These are phyloP conservation scores for Coffea humblotiana DNA, from an alignment of 305 asterid genomes.

Conservation along the genomic window DNA sequence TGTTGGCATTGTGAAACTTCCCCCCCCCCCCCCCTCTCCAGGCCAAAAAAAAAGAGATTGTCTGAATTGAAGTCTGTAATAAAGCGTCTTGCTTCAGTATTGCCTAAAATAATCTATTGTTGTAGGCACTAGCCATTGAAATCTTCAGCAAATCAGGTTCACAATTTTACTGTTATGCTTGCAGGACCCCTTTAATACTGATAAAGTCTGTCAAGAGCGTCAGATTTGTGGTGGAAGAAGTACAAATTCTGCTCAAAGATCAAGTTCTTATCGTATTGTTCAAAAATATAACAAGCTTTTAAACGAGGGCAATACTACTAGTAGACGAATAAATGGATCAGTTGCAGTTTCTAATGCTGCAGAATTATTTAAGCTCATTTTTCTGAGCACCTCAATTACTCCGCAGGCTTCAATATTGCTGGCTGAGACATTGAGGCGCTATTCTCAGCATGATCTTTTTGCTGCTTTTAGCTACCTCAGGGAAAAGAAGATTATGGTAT, in stretches of 20 bases:
- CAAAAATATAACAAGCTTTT: conserved; percentile 53
- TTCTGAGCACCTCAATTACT: conserved; percentile 76
- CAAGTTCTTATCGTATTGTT: conserved; percentile 49
- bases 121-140: not conserved
- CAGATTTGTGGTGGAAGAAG: conserved; percentile 40
- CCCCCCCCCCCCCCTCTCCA: not conserved
- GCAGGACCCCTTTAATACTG: conserved; percentile 29
- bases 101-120: not conserved
- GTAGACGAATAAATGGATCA: conserved; percentile 65
- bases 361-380: conserved; percentile 88
- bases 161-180: conserved; percentile 19
- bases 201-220: conserved; percentile 37
- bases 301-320: conserved; percentile 39
- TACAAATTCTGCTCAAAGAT: conserved; percentile 48
- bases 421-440: conserved; percentile 89
- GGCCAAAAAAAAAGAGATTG: too few relatives aligned
- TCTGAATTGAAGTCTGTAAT: not conserved
- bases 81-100: not conserved
- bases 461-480: conserved; percentile 91
- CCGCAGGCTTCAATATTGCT: conserved; percentile 69
- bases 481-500: conserved; percentile 86
- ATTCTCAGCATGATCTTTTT: conserved; percentile 96
- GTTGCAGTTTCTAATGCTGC: conserved; percentile 94
- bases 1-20: not conserved
- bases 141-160: not conserved